Evolutionary conservation across 2,329 filamentous ascomycete genomes (phyloP).

Genomic region (Botryotinia convoluta): DNA sequence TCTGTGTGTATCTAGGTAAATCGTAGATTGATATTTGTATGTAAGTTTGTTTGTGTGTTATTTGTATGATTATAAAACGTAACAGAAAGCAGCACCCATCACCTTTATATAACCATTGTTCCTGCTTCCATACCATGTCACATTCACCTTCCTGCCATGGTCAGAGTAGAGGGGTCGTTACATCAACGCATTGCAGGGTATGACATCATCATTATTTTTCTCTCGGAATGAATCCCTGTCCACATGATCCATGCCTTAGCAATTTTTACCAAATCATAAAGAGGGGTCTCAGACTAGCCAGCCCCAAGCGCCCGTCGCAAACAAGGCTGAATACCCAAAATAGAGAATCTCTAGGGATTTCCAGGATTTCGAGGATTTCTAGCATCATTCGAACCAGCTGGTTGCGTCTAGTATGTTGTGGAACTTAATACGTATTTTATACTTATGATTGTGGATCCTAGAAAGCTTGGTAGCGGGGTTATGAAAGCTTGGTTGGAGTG

Average conservation of each 20-base stretch:
- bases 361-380: too few relatives aligned
- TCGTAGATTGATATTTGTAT: too few relatives aligned
- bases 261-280: not conserved
- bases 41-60: too few relatives aligned
- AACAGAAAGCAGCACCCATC: too few relatives aligned
- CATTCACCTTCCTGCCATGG: too few relatives aligned
- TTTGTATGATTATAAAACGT: too few relatives aligned
- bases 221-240: too few relatives aligned
- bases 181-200: not conserved
- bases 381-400: not conserved
- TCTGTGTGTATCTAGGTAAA: too few relatives aligned
- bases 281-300: not conserved
- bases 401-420: not conserved
- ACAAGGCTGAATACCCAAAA: not conserved
- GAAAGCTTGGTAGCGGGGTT: conserved; percentile 17
- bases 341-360: not conserved
- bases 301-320: not conserved
- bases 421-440: not conserved
- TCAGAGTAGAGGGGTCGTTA: too few relatives aligned
- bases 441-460: not conserved
- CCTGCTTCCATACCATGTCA: too few relatives aligned
- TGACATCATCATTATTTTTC: not conserved
- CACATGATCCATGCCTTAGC: not conserved
- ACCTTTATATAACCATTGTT: too few relatives aligned
- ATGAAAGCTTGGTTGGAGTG: not conserved